phyloP scores from a whole-genome alignment of 108 stramenopile species.

The Fragilaria crotonensis region DNA sequence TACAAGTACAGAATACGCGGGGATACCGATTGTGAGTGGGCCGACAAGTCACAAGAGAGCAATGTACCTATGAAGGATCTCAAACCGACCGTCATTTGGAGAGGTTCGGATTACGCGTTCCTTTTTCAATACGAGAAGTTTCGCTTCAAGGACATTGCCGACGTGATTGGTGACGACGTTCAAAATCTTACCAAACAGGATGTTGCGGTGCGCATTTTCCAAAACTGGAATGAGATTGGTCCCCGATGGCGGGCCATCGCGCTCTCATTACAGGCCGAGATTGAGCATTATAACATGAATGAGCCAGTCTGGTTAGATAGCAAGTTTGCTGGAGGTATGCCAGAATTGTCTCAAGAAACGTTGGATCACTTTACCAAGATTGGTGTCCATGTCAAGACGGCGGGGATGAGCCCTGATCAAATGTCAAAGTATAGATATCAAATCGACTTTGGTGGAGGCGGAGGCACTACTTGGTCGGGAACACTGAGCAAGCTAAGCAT shows the following conservation, averaged over 20 bases:
- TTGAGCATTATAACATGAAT: not conserved
- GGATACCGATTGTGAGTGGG: not conserved
- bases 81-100: slow-evolving; percentile 1
- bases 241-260: not conserved
- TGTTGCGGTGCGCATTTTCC: not conserved
- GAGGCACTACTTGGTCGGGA: slow-evolving; percentile 43
- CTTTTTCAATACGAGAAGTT: not conserved
- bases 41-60: not conserved
- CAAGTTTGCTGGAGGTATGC: not conserved
- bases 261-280: not conserved
- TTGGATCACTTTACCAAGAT: not conserved
- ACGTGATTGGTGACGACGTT: not conserved
- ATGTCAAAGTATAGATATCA: slow-evolving; percentile 33
- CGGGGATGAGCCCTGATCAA: not conserved
- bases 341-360: not conserved
- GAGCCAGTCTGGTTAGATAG: not conserved
- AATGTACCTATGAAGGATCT: not conserved
- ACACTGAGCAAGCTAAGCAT: slow-evolving; percentile 32
- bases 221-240: not conserved
- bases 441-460: slow-evolving; percentile 46
- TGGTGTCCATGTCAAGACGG: not conserved
- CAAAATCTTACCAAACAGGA: not conserved
- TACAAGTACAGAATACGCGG: not conserved
- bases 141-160: not conserved
- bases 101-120: slow-evolving; percentile 3